These are phyloP conservation scores for Gypsophila paniculata DNA, from an alignment of 179 eudicot genomes.

Conservation along the genomic window DNA sequence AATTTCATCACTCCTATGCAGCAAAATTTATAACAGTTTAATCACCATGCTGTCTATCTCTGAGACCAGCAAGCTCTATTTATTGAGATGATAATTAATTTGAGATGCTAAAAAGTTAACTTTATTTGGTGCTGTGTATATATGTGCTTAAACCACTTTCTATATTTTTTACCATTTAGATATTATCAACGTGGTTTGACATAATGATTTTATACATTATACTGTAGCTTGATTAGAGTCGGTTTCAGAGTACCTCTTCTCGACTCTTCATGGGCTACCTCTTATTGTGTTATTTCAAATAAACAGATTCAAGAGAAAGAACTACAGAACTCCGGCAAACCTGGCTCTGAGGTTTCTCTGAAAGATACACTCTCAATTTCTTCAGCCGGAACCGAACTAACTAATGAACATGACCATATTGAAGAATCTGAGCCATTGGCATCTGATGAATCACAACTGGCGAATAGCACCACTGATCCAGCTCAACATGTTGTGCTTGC, in stretches of 20 bases:
- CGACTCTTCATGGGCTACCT: background rate
- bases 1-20: background rate
- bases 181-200: background rate
- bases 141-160: too few relatives aligned
- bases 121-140: too few relatives aligned
- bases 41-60: background rate
- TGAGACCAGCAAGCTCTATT: background rate
- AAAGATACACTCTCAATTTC: constrained; percentile 35
- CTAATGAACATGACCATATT: constrained; percentile 31
- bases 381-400: constrained; percentile 42
- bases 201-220: background rate
- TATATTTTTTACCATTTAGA: too few relatives aligned
- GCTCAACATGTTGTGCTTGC: constrained; percentile 35
- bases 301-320: constrained; percentile 39
- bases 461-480: constrained; percentile 13
- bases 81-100: background rate
- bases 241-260: background rate
- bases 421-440: constrained; percentile 30
- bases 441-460: constrained; percentile 23
- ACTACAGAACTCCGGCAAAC: constrained; percentile 34
- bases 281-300: background rate
- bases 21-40: background rate
- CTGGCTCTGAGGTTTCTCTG: constrained; percentile 45
- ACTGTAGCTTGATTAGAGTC: background rate
- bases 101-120: background rate